phyloP scores from a whole-genome alignment of 306 rosid species.

The Sesbania bispinosa region DNA sequence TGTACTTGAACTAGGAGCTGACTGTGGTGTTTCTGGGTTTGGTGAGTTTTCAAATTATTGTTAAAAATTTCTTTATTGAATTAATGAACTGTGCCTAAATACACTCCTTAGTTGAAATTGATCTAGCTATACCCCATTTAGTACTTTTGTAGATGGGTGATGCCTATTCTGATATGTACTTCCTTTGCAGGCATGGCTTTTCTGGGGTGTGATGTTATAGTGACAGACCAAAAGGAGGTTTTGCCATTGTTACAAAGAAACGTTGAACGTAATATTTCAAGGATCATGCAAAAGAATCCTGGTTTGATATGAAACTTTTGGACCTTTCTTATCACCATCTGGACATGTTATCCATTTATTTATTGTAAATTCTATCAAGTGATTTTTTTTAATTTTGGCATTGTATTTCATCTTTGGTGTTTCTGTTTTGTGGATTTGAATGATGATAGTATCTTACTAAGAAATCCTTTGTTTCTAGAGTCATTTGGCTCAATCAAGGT shows the following conservation, averaged over 20 bases:
- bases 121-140: constrained; percentile 7
- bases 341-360: constrained; percentile 6
- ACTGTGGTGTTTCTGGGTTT: constrained; percentile 96
- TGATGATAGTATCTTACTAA: constrained; percentile 16
- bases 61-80: neutral
- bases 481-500: constrained; percentile 81
- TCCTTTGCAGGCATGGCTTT: constrained; percentile 84
- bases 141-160: neutral
- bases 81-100: no score
- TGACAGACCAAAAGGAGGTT: constrained; percentile 88
- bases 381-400: neutral
- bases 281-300: constrained; percentile 68
- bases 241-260: constrained; percentile 78
- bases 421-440: constrained; percentile 15
- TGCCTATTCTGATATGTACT: constrained; percentile 28
- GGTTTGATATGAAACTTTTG: constrained; percentile 36
- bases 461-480: constrained; percentile 47
- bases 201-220: constrained; percentile 80
- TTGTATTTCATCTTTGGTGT: neutral
- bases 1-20: constrained; percentile 93
- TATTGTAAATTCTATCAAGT: neutral
- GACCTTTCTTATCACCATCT: neutral
- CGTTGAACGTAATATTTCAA: constrained; percentile 83
- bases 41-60: constrained; percentile 44
- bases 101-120: constrained; percentile 20